Percentiles rank a stretch among this genome's conserved stretches.
phyloP scores from a whole-genome alignment of 1,139 yeast genomes.

The Entelexis paramagnoliae region DNA sequence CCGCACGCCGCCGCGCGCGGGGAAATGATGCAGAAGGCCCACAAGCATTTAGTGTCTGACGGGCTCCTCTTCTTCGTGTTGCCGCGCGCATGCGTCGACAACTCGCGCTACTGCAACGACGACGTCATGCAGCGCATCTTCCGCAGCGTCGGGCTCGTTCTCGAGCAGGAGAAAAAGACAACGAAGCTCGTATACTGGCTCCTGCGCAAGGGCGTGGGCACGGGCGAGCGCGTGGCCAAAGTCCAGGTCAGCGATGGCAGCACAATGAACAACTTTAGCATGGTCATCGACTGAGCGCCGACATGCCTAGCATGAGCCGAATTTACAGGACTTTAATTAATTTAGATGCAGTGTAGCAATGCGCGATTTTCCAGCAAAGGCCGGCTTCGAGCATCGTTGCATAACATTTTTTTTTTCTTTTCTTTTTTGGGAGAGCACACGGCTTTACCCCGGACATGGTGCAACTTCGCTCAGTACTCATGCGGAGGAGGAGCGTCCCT shows the following conservation, averaged over 20 bases:
- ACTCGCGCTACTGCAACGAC: slow-evolving; percentile 66
- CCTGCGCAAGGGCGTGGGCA: slow-evolving; percentile 27
- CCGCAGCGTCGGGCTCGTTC: slow-evolving; percentile 48
- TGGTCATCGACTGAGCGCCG: slow-evolving; percentile 27
- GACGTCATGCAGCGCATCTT: slow-evolving; percentile 40
- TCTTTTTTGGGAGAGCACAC: too few species aligned
- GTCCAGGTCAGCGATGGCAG: slow-evolving; percentile 44
- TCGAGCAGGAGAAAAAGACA: slow-evolving; percentile 46
- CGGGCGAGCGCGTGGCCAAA: slow-evolving; percentile 32
- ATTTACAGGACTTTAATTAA: too few species aligned
- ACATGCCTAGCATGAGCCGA: too few species aligned
- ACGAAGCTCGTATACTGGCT: slow-evolving; percentile 73
- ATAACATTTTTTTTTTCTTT: too few species aligned
- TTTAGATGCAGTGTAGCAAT: too few species aligned
- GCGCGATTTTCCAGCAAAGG: too few species aligned
- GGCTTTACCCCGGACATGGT: too few species aligned
- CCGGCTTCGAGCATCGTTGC: too few species aligned
- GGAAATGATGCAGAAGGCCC: slow-evolving; percentile 56
- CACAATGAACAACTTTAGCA: slow-evolving; percentile 55
- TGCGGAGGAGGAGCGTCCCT: too few species aligned
- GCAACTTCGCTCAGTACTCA: too few species aligned
- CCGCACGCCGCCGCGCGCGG: slow-evolving; percentile 65
- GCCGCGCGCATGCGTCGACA: slow-evolving; percentile 75
- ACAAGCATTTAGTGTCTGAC: slow-evolving; percentile 36
- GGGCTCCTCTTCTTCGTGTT: slow-evolving; percentile 62